Evolutionary conservation across 2,329 filamentous ascomycete genomes (phyloP).

Genomic region (Stachybotrys chartarum): DNA sequence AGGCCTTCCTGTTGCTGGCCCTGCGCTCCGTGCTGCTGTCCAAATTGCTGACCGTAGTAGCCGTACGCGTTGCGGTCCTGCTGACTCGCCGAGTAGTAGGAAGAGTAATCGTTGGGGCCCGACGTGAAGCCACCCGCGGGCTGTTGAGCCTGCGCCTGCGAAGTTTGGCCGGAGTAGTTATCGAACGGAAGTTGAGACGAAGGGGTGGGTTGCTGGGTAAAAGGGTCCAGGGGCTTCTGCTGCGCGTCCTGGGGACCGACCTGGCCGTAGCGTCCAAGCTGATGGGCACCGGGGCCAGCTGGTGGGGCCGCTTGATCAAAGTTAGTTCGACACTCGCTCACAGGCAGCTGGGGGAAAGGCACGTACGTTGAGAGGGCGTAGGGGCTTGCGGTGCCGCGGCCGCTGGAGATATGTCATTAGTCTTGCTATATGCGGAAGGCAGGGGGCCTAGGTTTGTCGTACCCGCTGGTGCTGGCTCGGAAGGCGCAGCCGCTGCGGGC

Average conservation of each 20-base stretch:
- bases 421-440: not conserved
- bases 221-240: slow-evolving; percentile 79
- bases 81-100: slow-evolving; percentile 75
- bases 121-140: slow-evolving; percentile 64
- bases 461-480: slow-evolving; percentile 27
- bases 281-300: slow-evolving; percentile 51
- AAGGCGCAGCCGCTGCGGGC: slow-evolving; percentile 37
- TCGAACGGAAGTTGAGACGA: slow-evolving; percentile 52
- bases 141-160: slow-evolving; percentile 51
- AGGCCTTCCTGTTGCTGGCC: slow-evolving; percentile 64
- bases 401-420: slow-evolving; percentile 8
- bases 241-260: slow-evolving; percentile 51
- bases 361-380: slow-evolving; percentile 19
- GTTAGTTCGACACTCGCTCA: slow-evolving; percentile 4
- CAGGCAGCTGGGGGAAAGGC: not conserved
- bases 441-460: slow-evolving; percentile 4
- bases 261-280: slow-evolving; percentile 66
- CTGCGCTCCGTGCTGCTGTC: slow-evolving; percentile 49
- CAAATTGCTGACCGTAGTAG: slow-evolving; percentile 62
- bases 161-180: slow-evolving; percentile 49
- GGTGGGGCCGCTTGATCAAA: slow-evolving; percentile 30
- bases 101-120: slow-evolving; percentile 71
- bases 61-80: slow-evolving; percentile 68
- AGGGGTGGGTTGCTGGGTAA: slow-evolving; percentile 62
- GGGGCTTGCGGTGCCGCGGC: slow-evolving; percentile 17